Percentiles rank a stretch among this genome's conserved stretches.
phyloP scores from a whole-genome alignment of 2,329 filamentous ascomycete genomes.

The Neocucurbitaria cava region DNA sequence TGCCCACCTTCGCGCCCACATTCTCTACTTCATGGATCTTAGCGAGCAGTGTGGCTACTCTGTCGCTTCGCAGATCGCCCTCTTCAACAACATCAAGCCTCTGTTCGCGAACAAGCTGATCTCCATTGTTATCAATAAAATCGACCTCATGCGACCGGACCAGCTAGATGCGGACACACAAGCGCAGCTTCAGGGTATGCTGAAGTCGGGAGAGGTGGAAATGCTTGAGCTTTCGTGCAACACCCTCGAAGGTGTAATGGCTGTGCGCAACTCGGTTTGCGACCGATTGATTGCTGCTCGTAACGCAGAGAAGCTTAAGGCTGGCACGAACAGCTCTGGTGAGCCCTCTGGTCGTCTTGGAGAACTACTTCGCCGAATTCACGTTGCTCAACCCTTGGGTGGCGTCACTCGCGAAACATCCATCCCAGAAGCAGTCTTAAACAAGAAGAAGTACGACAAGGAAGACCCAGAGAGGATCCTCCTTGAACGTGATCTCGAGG shows the following conservation, averaged over 20 bases:
- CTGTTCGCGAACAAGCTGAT: constrained; percentile 97
- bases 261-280: constrained; percentile 93
- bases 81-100: constrained; percentile 93
- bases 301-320: constrained; percentile 93
- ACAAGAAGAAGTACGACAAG: constrained; percentile 87
- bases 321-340: constrained; percentile 77
- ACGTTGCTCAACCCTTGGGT: constrained; percentile 92
- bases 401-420: constrained; percentile 80
- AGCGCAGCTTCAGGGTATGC: constrained; percentile 76
- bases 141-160: constrained; percentile 86
- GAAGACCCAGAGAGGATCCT: constrained; percentile 81
- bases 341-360: constrained; percentile 82
- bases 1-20: constrained; percentile 92
- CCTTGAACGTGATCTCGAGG: constrained; percentile 86
- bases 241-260: constrained; percentile 90
- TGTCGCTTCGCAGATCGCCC: constrained; percentile 87
- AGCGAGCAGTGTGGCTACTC: constrained; percentile 97
- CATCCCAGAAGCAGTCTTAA: constrained; percentile 84
- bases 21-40: constrained; percentile 98
- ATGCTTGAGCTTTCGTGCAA: constrained; percentile 93
- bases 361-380: constrained; percentile 91
- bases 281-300: constrained; percentile 91
- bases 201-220: constrained; percentile 90
- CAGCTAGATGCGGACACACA: constrained; percentile 83
- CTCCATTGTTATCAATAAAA: constrained; percentile 98